Base-by-base conservation (phyloP, 2,329 filamentous ascomycete species). In the Fusarium incarnatum region DNA sequence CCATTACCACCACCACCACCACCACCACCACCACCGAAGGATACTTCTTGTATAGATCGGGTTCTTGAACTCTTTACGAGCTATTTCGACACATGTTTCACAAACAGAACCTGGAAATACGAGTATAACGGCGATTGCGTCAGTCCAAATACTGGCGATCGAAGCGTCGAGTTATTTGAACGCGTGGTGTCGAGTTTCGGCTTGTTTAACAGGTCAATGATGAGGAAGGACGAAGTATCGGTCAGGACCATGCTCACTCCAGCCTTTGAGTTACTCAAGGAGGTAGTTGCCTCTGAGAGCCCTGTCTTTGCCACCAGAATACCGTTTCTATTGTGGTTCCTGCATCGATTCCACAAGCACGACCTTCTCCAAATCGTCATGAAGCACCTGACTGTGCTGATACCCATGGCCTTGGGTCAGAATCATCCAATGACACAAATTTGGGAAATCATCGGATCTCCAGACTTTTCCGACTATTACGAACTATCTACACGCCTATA, bases 281-380 rank as follows among this genome's bases (percentile, higher is more conserved):
- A 78, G 57, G 76, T 80, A 34, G 71, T 80, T 15, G 68, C 64
- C 9, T 74, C 75, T 4, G 76, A 80, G 52, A 79, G 78, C 32
- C 79, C 79, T 10, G 65, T 78, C 20, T 79, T 80, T 28, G 73
- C 76, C 44, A 74, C 74, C 2, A 74, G 79, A 13, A 79, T 75
- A n/a, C 72, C 78, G 3, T 79, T 77, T 34, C 70, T 80, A n/a
- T 54, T 80, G 11, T 79, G 78, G 77, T 79, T 79, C 27, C 79
- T 80, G 20, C 72, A 79, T 22, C 73, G 74, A 4, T 77, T 79
- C 50, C 74, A 78, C 60, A 77, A 77, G 28, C 73, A 77, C 12
- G 77, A 79, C 56, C 70, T 80, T 2, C 72, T 78, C 13, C 68
- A 73, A 5, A 67, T 80, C 16, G 76, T 80, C 20, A 70, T 78